These are phyloP conservation scores for Artemisia argyi DNA, from an alignment of 129 eudicot species.

Conservation along the genomic window DNA sequence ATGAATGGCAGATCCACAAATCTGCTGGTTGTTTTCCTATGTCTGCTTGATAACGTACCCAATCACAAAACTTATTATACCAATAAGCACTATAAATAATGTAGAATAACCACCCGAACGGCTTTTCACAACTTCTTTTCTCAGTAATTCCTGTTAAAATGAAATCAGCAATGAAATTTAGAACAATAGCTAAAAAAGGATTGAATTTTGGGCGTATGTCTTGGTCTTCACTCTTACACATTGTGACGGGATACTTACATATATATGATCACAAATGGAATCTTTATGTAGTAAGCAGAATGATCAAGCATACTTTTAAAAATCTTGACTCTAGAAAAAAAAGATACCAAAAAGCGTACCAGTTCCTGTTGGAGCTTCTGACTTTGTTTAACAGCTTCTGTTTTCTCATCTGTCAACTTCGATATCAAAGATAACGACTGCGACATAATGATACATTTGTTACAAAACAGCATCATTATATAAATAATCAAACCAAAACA, in stretches of 20 bases:
- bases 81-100: slow-evolving; percentile 49
- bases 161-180: background rate
- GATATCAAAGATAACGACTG: slow-evolving; percentile 58
- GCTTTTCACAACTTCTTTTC: slow-evolving; percentile 50
- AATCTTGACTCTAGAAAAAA: background rate
- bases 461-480: background rate
- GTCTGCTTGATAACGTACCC: slow-evolving; percentile 69
- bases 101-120: slow-evolving; percentile 54
- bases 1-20: slow-evolving; percentile 23
- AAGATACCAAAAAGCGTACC: slow-evolving; percentile 43
- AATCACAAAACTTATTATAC: slow-evolving; percentile 55
- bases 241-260: too few species aligned
- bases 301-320: background rate
- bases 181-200: too few species aligned
- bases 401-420: slow-evolving; percentile 84
- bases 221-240: too few species aligned
- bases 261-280: too few species aligned
- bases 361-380: slow-evolving; percentile 80
- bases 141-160: slow-evolving; percentile 56
- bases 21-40: slow-evolving; percentile 15
- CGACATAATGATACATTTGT: background rate
- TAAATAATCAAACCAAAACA: background rate
- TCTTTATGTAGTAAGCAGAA: too few species aligned
- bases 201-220: too few species aligned
- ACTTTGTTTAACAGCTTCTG: slow-evolving; percentile 62